Percentiles rank a stretch among this genome's conserved stretches.
These are phyloP conservation scores for Alternaria gaisen DNA, from an alignment of 2,329 filamentous ascomycete genomes.

Conservation along the genomic window DNA sequence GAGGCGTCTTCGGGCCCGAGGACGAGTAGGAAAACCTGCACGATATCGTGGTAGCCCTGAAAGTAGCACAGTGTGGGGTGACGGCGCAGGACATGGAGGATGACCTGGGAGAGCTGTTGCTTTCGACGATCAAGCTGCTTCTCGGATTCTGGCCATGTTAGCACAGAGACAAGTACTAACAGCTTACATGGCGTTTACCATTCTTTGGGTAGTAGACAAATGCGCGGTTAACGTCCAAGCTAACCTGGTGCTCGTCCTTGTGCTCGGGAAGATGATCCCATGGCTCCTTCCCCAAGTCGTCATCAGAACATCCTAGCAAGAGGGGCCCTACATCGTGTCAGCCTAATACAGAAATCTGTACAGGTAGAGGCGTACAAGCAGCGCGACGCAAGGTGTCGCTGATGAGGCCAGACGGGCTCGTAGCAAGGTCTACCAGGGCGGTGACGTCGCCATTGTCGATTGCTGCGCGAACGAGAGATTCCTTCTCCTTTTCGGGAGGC, in stretches of 20 bases:
- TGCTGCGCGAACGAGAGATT: constrained; percentile 51
- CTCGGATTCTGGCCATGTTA: constrained; percentile 69
- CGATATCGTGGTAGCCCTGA: constrained; percentile 98
- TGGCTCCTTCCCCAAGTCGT: constrained; percentile 31
- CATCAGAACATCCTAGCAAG: constrained; percentile 53
- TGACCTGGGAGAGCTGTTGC: constrained; percentile 78
- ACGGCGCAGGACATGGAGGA: constrained; percentile 79
- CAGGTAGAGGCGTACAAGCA: constrained; percentile 71
- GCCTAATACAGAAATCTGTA: constrained; percentile 11
- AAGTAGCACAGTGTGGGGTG: constrained; percentile 92
- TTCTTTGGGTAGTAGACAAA: constrained; percentile 91
- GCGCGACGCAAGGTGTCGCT: constrained; percentile 68
- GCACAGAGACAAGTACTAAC: background rate
- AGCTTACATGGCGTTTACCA: constrained; percentile 61
- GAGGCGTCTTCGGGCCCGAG: constrained; percentile 70
- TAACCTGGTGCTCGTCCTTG: constrained; percentile 87
- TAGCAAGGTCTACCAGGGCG: constrained; percentile 54
- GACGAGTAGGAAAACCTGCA: constrained; percentile 91
- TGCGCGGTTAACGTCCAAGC: constrained; percentile 91
- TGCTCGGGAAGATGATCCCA: constrained; percentile 78
- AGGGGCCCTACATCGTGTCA: constrained; percentile 67
- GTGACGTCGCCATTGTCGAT: constrained; percentile 53
- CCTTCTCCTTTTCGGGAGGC: constrained; percentile 39
- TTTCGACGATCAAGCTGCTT: constrained; percentile 76
- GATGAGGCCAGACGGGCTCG: constrained; percentile 56